A percentile compares a stretch with the other conserved stretches of the same genome.
phyloP scores from a whole-genome alignment of 306 rosid species.

The Acacia melanoxylon region DNA sequence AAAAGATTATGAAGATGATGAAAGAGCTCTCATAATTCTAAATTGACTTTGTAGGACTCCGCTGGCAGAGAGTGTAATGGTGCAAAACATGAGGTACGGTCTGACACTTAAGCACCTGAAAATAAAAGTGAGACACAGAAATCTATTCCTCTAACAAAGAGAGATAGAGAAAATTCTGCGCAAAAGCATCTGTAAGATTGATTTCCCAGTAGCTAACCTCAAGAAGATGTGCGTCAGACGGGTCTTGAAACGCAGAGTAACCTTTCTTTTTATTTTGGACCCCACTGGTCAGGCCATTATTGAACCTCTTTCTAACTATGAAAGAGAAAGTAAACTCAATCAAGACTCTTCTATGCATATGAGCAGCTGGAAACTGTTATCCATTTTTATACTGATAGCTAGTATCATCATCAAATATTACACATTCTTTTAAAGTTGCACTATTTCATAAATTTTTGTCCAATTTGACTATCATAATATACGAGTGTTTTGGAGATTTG shows the following conservation, averaged over 20 bases:
- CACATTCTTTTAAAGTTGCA: neutral
- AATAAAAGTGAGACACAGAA: constrained; percentile 65
- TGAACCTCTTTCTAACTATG: neutral
- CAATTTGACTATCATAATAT: neutral
- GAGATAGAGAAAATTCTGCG: constrained; percentile 61
- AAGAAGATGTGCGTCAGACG: neutral
- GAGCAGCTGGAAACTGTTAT: neutral
- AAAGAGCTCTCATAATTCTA: neutral
- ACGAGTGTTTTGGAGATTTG: neutral
- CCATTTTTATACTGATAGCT: neutral
- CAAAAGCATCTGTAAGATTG: constrained; percentile 64
- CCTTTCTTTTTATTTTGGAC: neutral
- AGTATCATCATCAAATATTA: neutral
- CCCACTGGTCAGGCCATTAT: neutral
- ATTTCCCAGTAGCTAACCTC: constrained; percentile 17
- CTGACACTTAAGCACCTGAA: constrained; percentile 59
- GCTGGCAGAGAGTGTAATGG: constrained; percentile 54
- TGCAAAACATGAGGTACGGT: constrained; percentile 52
- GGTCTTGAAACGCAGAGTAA: neutral
- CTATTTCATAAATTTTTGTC: neutral
- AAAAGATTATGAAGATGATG: neutral
- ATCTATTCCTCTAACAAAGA: constrained; percentile 61
- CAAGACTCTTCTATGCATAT: neutral
- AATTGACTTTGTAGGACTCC: constrained; percentile 42
- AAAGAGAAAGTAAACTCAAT: neutral